Conservation (phyloP, 805 yeast species). For the Wickerhamomyces chambardii region DNA sequence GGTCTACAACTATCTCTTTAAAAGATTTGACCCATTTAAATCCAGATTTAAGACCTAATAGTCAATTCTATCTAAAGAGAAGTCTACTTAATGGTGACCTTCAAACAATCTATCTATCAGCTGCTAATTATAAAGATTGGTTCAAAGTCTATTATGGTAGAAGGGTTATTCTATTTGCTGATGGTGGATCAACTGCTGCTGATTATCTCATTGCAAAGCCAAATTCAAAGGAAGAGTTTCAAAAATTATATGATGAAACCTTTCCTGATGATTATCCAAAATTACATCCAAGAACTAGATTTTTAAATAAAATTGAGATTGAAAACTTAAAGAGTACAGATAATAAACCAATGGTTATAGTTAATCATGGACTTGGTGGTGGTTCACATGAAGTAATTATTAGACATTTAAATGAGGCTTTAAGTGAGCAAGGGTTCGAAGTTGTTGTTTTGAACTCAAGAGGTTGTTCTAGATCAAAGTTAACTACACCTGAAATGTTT, state of each 20-base stretch:
- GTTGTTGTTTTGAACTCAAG: conserved; percentile 60
- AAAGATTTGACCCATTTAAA: conserved; percentile 15
- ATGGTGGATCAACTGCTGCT: conserved; percentile 65
- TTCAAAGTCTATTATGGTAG: conserved; percentile 70
- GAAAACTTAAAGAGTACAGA: conserved; percentile 22
- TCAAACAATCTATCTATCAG: conserved; percentile 67
- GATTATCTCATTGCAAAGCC: conserved; percentile 54
- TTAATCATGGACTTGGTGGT: conserved; percentile 70
- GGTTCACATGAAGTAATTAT: conserved; percentile 74
- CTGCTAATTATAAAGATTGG: conserved; percentile 37
- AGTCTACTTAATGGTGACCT: conserved; percentile 60
- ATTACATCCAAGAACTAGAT: conserved; percentile 64
- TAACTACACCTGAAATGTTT: conserved; percentile 60
- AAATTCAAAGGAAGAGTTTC: conserved; percentile 19
- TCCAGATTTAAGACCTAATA: conserved; percentile 37
- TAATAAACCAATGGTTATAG: conserved; percentile 46
- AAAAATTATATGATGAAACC: conserved; percentile 27
- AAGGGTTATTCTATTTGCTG: conserved; percentile 45
- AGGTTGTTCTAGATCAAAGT: conserved; percentile 71
- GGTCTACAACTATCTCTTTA: conserved; percentile 12
- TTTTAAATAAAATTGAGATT: conserved; percentile 37
- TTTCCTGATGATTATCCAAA: conserved; percentile 46
- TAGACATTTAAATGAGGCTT: conserved; percentile 38
- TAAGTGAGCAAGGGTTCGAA: conserved; percentile 38
- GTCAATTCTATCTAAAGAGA: conserved; percentile 53